Evolutionary conservation across 164 flowering plant genomes (phyloP), one percentile per base, ranked within the genome.

Genomic region (Magnolia officinalis): DNA sequence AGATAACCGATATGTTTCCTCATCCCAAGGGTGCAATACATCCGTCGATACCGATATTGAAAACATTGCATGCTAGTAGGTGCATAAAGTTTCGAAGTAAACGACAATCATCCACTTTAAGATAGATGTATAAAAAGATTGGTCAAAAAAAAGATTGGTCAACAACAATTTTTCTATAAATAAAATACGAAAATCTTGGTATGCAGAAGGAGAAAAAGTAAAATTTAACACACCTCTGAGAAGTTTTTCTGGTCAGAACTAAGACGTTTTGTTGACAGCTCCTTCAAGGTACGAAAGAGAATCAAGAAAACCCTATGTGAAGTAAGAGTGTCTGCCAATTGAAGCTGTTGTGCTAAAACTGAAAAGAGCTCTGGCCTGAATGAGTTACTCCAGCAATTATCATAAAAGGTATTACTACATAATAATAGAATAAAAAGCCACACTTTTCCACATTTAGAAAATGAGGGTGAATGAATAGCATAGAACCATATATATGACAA

Each of bases 221-320:
- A 6, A 71, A 65, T 13, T 55, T 21, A n/a, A 14, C 68, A 76
- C 83, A 92, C 98, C 97, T 91, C 90, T 6, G 98, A 88, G 80
- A 85, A 94, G 68, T 82, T 92, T 81, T 83, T 90, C 75, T 94
- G 98, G 75, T 94, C 97, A 74, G 91, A 81, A 64, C 86, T 83
- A 66, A 96, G 97, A 14, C 99, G 92, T 79, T 92, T 96, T n/a
- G 92, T 90, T 9, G 99, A 92, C 77, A 96, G 85, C 82, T 96
- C 99, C 84, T 96, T 96, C 83, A 96, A 86, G 58, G 91, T 87
- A 61, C 95, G 93, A 67, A 90, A 96, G 68, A 96, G 91, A 78
- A 90, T 89, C 92, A 92, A 76, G 81, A 90, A 89, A 75, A 96
- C 90, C 78, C 98, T 86, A 80, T 94, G 95, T 67, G 97, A 93